Base-by-base conservation (phyloP, 2,329 filamentous ascomycete genomes). In the Paecilomyces sp. region DNA sequence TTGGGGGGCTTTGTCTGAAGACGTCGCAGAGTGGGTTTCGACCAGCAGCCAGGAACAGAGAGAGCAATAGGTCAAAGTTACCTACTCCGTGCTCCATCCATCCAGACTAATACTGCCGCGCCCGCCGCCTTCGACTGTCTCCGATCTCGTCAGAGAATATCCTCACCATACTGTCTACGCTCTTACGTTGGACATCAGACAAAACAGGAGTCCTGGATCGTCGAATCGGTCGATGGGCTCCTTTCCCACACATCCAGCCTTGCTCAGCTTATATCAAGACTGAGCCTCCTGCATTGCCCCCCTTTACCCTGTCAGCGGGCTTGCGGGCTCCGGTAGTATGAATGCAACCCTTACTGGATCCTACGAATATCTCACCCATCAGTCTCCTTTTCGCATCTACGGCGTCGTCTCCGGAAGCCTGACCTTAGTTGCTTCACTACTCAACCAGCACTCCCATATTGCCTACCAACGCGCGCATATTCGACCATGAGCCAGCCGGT, bases 401-500 rank as follows among this genome's bases (percentile, higher is more conserved):
- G 7, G n/a, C 41, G n/a, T 28, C 25, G 18, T 54, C 30, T 54
- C 24, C 22, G 52, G 18, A 24, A 22, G 25, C 52, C 22, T 15
- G 25, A 28, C 30, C 18, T 15, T 30, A 9, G 12, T 24, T 15
- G 3, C 51, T 53, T 53, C 7, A 22, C n/a, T 24, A 25, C 51
- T 13, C n/a, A 24, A 53, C 24, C 15, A 1, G 51, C 28, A 8
- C 24, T 53, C 24, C 51, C 18, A 53, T 3, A 4, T 13, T 28
- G 22, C 33, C 61, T 55, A 57, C 64, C 67, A 52, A 53, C 61
- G 53, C 57, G 64, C 57, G 68, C 70, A 62, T 68, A 64, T 57
- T 64, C 60, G 41, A 61, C 62, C 58, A 65, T 63, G 61, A 61
- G 66, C 56, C 65, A 69, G 15, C 62, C 64, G 41, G 70, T 71